Percentiles rank a stretch among this genome's conserved stretches.
Evolutionary conservation across 1,284 basidiomycete genomes (phyloP).

Genomic region (Salmacisia buchloeana): DNA sequence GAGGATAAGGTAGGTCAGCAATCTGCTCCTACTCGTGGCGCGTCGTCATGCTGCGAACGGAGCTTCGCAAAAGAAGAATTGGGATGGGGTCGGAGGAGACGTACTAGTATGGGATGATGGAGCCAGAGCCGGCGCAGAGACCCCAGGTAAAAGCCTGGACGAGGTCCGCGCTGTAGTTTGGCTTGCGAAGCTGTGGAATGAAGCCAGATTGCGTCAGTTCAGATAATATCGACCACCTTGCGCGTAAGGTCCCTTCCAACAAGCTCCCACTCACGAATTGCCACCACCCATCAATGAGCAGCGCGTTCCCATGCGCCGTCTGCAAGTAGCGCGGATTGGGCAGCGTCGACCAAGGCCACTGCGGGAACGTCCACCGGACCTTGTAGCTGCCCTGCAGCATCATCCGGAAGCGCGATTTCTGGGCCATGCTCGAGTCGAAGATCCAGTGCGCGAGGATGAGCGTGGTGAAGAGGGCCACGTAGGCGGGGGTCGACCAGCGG

Average conservation of each 20-base stretch:
- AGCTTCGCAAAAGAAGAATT: not conserved
- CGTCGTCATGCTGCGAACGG: no score
- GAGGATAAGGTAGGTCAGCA: no score
- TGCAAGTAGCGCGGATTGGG: conserved; percentile 86
- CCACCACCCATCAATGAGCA: conserved; percentile 84
- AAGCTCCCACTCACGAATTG: conserved; percentile 75
- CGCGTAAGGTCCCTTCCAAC: conserved; percentile 6
- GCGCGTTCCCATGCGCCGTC: conserved; percentile 86
- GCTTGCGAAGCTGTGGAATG: conserved; percentile 21
- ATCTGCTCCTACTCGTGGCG: no score
- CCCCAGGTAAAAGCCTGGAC: conserved; percentile 75
- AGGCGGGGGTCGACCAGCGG: conserved; percentile 71
- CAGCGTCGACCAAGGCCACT: conserved; percentile 78
- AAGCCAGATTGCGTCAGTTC: not conserved
- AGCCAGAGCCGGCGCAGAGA: conserved; percentile 71
- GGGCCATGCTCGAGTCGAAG: conserved; percentile 91
- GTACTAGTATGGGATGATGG: conserved; percentile 83
- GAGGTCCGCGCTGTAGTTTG: conserved; percentile 66
- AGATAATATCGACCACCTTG: not conserved
- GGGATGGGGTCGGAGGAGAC: not conserved
- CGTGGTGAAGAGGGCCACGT: conserved; percentile 56
- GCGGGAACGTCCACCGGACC: conserved; percentile 76
- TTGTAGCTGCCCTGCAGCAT: conserved; percentile 78
- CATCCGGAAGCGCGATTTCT: conserved; percentile 98
- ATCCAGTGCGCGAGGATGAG: conserved; percentile 36